Percentiles rank a stretch among this genome's conserved stretches.
Evolutionary conservation across 2,329 filamentous ascomycete genomes (phyloP).

Genomic region (Aspergillus alliaceus): DNA sequence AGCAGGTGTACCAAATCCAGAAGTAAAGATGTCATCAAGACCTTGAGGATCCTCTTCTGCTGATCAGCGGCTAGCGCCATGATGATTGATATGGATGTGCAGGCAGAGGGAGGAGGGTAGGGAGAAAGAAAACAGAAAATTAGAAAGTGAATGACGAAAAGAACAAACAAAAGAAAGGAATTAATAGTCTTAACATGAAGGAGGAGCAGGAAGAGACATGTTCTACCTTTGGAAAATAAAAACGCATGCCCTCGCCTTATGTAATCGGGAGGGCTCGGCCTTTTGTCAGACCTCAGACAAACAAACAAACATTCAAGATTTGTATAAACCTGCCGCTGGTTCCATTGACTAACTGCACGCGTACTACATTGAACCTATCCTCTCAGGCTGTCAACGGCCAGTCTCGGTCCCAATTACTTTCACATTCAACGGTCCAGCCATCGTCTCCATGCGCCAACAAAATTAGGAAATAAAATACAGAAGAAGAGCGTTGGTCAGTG

Average conservation of each 20-base stretch:
- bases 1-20: constrained; percentile 93
- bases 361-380: background rate
- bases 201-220: constrained; percentile 19
- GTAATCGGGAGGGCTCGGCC: too few relatives aligned
- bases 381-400: background rate
- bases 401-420: background rate
- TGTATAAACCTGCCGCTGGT: background rate
- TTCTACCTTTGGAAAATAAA: too few relatives aligned
- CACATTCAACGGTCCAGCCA: constrained; percentile 2
- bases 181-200: too few relatives aligned
- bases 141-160: constrained; percentile 13
- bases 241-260: constrained; percentile 15
- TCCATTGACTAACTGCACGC: background rate
- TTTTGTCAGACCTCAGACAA: too few relatives aligned
- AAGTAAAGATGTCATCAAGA: constrained; percentile 85
- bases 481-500: background rate
- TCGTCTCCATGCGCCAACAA: constrained; percentile 3
- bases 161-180: constrained; percentile 5
- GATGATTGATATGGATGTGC: constrained; percentile 1
- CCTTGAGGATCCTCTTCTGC: constrained; percentile 79
- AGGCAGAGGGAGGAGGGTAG: background rate
- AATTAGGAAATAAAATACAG: constrained; percentile 10
- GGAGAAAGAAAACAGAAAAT: constrained; percentile 13
- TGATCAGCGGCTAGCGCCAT: constrained; percentile 44
- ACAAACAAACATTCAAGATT: too few relatives aligned